Evolutionary conservation across 1,139 yeast species (phyloP), one percentile per base, ranked within the genome.

Genomic region (Blastobotrys aristatus): DNA sequence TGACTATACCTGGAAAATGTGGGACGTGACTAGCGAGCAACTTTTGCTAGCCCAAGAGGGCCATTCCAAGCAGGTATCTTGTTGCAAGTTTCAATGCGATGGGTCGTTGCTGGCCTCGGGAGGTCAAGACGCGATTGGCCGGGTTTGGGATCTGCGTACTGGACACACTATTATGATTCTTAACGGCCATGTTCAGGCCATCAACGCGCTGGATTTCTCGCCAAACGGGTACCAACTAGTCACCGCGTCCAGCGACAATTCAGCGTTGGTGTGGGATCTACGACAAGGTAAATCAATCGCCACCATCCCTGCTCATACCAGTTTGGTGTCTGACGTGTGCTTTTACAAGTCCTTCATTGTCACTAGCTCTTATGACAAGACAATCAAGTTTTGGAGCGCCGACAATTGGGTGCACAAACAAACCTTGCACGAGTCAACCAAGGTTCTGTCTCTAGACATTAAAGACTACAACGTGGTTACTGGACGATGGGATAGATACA

Each of bases 1-100:
- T 59, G 98, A 92, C 63, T 75, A 75, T 51, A 88, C 96, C 0
- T 92, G 97, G 97, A 76, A 88, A 51, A 63, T 89, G 5, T 89
- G 96, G 95, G 97, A 92, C 63, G 54, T 79, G 0, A 68, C 69
- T 10, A 76, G 71, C 1, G 71, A 70, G 40, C 57, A 60, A 26
- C 76, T 75, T 48, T 55, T 83, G 5, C 68, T 73, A 26, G 59
- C 70, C 42, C 97, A 92, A 63, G 96, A 88, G 60, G 97, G 97
- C 0, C 97, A 92, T 60, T 72, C 88, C 1, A 82, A 80, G 57
- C 92, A 81, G 49, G 80, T 90, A 0, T 80, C 79, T 54, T 63
- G 82, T 1, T 68, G 86, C 2, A 67, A 77, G 1, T 75, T 84
- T 54, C 96, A 90, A 49, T n/a, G 24, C 14, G 96, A 89, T 60